Base-by-base conservation (phyloP, 2,329 filamentous ascomycete genomes). In the Aspergillus sp. region DNA sequence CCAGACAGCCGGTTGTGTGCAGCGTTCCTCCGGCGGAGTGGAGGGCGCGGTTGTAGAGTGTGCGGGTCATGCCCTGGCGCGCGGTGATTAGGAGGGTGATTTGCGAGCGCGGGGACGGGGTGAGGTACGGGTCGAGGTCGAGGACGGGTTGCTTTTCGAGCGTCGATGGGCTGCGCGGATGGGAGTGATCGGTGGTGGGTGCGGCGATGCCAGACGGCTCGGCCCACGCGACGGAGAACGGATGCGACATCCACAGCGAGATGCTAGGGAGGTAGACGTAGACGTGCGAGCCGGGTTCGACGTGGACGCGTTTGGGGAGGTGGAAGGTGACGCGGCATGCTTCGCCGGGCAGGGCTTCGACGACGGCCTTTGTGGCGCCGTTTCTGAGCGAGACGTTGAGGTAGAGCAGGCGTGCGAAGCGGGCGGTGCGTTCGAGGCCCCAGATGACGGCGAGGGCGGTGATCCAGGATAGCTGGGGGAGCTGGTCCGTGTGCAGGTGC, bases 41-140 rank as follows among this genome's bases (percentile, higher is more conserved):
- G 42, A 61, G 55, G 12, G 75, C 74, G 32, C 61, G 61, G 40
- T 78, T 66, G 64, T 74, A 78, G 26, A 80, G 66, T 32, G 68
- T 65, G 33, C 69, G 63, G 12, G 76, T 80, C 63, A 80, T 72
- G 40, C 76, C 76, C n/a, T 72, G 70, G n/a, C 71, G 69, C 26
- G 72, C 73, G 36, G 68, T 64, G 50, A 75, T 66, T 46, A 80
- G 66, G 33, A 80, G 66, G 22, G 70, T 72, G 44, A 80, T 64
- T 32, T 50, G 48, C 5, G 61, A 64, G 33, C 45, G 48, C 45
- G 49, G 38, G 20, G 49, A 38, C 33, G 36, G 37, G 24, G 48
- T 32, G 34, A 45, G 36, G 36, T 41, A 49, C 15, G 45, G 34
- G 22, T 55, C 50, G 7, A 53, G 35, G 14, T 42, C 40, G 16